Base-by-base conservation (phyloP, 2,329 filamentous ascomycete genomes). In the Fusarium oxysporum region DNA sequence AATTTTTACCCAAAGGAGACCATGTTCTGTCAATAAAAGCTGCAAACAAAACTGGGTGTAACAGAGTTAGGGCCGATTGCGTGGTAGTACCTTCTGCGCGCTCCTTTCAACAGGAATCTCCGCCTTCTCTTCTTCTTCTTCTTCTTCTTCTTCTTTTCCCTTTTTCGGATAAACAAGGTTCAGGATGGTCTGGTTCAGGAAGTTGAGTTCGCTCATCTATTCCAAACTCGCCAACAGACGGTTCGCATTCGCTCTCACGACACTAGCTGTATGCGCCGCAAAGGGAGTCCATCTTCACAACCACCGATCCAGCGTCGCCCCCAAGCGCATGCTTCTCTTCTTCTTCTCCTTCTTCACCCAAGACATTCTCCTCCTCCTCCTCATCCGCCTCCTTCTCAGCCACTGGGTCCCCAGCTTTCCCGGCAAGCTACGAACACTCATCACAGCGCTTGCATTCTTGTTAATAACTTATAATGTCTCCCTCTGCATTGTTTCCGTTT, bases 311-410 rank as follows among this genome's bases (percentile, higher is more conserved):
- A 78, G 81, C 10, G 63, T 82, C n/a, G 75, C 80, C 2, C 62
- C 74, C 6, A 71, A 73, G n/a, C 74, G 79, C 37, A 67, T 82
- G 59, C 28, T 77, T 13, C 76, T 74, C 2, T 83, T 79, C 69
- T 78, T 78, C 28, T 76, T 79, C 16, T 81, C 81, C 5, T 83
- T 83, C 61, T 82, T 81, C 61, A 74, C 76, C 8, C 81, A 82
- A 43, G 81, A 83, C 25, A 68, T 79, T 1, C 51, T 77, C 10
- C 69, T 82, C 8, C 72, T 83, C 6, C 66, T 82, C 17, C 28
- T 80, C 33, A 75, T 82, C 44, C 75, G 81, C 11, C 69, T 81
- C 4, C 71, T 82, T 5, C 76, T 82, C 50, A 76, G 79, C 54
- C 67, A 71, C 43, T 63, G 65, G 76, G 44, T 80, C n/a, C 75